Conservation (phyloP, 2,329 filamentous ascomycete species). For the Penicillium sp. region DNA sequence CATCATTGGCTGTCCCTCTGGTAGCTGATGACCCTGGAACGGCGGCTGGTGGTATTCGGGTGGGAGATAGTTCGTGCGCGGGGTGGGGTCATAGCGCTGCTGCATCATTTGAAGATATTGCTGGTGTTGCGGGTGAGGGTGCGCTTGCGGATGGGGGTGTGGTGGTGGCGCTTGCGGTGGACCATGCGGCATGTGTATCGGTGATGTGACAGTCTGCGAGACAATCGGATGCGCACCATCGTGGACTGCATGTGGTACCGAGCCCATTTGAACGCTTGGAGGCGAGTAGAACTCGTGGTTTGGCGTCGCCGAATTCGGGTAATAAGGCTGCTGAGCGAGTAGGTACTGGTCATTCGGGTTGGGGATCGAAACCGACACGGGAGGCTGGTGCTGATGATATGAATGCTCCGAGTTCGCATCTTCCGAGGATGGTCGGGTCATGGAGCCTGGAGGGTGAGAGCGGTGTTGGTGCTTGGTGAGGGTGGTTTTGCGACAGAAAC, state of each 20-base stretch:
- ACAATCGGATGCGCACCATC: constrained; percentile 31
- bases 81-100: constrained; percentile 32
- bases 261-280: constrained; percentile 32
- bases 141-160: constrained; percentile 20
- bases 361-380: constrained; percentile 31
- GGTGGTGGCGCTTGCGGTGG: constrained; percentile 33
- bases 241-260: constrained; percentile 27
- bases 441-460: constrained; percentile 36
- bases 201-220: constrained; percentile 29
- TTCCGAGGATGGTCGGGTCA: constrained; percentile 38
- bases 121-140: constrained; percentile 31
- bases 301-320: constrained; percentile 33
- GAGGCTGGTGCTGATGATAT: constrained; percentile 28
- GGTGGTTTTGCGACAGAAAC: constrained; percentile 44
- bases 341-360: constrained; percentile 38
- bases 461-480: constrained; percentile 43
- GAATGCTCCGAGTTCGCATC: constrained; percentile 39
- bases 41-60: constrained; percentile 32
- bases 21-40: constrained; percentile 30
- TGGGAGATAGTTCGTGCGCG: constrained; percentile 32
- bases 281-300: constrained; percentile 40
- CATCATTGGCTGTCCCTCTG: constrained; percentile 33
- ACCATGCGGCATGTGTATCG: constrained; percentile 30
- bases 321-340: constrained; percentile 37
- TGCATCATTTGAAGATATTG: constrained; percentile 19